These are phyloP conservation scores for Termitomyces sp. DNA, from an alignment of 768 basidiomycete genomes.

Conservation along the genomic window DNA sequence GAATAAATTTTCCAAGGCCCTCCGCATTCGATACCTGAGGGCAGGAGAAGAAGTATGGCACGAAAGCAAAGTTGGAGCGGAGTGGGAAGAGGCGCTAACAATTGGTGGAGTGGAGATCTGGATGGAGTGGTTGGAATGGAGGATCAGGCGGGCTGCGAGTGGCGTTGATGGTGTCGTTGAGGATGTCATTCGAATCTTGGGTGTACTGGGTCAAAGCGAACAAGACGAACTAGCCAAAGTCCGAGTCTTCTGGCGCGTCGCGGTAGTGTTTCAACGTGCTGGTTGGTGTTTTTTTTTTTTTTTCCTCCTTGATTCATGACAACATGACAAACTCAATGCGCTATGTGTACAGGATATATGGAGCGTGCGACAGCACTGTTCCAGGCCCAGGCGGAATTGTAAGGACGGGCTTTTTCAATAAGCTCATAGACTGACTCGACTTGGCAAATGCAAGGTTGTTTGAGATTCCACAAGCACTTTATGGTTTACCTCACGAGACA, in stretches of 20 bases:
- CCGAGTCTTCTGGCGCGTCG: conserved; percentile 67
- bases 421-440: conserved; percentile 1
- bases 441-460: conserved; percentile 42
- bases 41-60: conserved; percentile 74
- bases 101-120: conserved; percentile 53
- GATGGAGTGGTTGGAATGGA: conserved; percentile 82
- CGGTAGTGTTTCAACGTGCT: conserved; percentile 56
- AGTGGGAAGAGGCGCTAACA: conserved; percentile 67
- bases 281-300: conserved; percentile 33
- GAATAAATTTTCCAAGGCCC: conserved; percentile 40
- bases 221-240: conserved; percentile 49
- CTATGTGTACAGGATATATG: conserved; percentile 46
- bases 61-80: conserved; percentile 42
- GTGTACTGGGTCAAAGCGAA: conserved; percentile 31
- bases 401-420: conserved; percentile 17
- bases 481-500: conserved; percentile 33
- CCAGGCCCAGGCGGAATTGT: conserved; percentile 84
- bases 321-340: conserved; percentile 5
- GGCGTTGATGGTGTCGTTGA: conserved; percentile 50
- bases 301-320: conserved; percentile 1
- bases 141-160: conserved; percentile 39
- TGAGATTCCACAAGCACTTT: conserved; percentile 42
- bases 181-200: conserved; percentile 43
- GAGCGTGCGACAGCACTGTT: conserved; percentile 76
- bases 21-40: conserved; percentile 62